Conservation (phyloP, 305 asterid genomes). For the Fraxinus latifolia region DNA sequence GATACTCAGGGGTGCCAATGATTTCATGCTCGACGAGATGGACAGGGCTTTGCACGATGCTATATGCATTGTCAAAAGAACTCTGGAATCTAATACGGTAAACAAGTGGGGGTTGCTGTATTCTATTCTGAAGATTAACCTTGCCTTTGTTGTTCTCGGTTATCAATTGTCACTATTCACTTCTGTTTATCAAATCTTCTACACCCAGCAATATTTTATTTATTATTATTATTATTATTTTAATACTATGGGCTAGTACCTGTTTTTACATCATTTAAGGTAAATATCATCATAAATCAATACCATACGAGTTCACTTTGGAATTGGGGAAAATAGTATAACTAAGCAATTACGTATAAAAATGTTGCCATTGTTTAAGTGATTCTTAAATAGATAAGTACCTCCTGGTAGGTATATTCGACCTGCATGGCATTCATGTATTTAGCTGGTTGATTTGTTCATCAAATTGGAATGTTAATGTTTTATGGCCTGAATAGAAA, state of each 20-base stretch:
- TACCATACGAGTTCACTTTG: background rate
- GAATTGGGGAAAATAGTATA: background rate
- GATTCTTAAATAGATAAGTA: background rate
- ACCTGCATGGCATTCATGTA: background rate
- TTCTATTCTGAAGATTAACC: background rate
- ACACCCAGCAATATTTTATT: background rate
- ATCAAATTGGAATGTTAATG: background rate
- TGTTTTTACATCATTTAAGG: background rate
- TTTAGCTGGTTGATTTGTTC: background rate
- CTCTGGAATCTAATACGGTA: slow-evolving; percentile 82
- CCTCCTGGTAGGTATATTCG: background rate
- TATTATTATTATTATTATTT: background rate
- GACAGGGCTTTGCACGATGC: slow-evolving; percentile 93
- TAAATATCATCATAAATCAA: background rate
- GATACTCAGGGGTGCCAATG: slow-evolving; percentile 91
- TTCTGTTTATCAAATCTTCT: background rate
- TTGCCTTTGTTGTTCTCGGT: background rate
- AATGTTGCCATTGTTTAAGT: background rate
- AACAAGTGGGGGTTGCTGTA: slow-evolving; percentile 16
- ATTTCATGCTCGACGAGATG: slow-evolving; percentile 92
- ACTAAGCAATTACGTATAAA: background rate
- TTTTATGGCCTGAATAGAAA: background rate
- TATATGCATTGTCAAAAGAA: slow-evolving; percentile 77
- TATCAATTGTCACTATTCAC: background rate
- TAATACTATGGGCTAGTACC: background rate